Evolutionary conservation across 108 stramenopile genomes (phyloP).

Genomic region (Nannochloropsis gaditana): DNA sequence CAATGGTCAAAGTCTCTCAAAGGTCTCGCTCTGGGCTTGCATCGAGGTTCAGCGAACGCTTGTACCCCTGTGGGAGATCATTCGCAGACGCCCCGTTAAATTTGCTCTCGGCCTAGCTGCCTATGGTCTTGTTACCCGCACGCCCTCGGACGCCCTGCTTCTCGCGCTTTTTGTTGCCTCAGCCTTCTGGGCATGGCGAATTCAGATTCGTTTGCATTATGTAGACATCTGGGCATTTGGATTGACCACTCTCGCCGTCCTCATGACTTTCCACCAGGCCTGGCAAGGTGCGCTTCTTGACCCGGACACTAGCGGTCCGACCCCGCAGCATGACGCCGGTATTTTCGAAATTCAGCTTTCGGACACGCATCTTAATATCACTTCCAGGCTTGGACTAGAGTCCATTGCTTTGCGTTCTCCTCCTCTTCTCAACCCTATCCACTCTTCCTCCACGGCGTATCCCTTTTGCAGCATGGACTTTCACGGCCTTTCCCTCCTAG

Average conservation of each 20-base stretch:
- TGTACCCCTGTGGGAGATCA: neutral
- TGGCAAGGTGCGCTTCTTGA: neutral
- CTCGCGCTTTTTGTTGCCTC: neutral
- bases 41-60: neutral
- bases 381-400: neutral
- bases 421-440: neutral
- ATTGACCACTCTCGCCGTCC: neutral
- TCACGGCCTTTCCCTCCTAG: neutral
- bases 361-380: neutral
- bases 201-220: neutral
- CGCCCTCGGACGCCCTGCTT: neutral
- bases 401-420: neutral
- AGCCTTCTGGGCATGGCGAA: neutral
- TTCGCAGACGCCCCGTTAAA: neutral
- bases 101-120: neutral
- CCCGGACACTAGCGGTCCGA: neutral
- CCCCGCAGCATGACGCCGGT: neutral
- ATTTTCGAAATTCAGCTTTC: neutral
- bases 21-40: neutral
- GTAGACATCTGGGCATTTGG: conserved; percentile 7
- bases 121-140: neutral
- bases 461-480: neutral
- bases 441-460: too few species aligned
- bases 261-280: neutral
- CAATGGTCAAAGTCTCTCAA: neutral